These are phyloP conservation scores for Zymoseptoria passerinii DNA, from an alignment of 2,329 filamentous ascomycete genomes.

Conservation along the genomic window DNA sequence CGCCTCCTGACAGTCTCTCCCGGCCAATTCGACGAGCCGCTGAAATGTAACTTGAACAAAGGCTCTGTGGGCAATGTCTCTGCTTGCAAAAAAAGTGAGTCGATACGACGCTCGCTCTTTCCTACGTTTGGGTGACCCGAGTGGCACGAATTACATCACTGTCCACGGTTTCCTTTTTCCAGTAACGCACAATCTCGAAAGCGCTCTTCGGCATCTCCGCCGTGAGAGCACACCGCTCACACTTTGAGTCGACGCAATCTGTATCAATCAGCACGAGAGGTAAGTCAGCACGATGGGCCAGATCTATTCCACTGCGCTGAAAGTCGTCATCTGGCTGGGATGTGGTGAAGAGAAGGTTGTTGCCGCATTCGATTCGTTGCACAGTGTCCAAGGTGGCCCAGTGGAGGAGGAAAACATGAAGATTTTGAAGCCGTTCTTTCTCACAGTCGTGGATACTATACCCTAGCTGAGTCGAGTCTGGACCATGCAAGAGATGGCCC, in stretches of 20 bases:
- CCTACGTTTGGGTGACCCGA: neutral
- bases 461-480: neutral
- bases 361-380: too few species aligned
- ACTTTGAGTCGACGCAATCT: conserved; percentile 11
- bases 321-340: conserved; percentile 7
- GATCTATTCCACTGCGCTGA: conserved; percentile 4
- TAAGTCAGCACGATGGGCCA: conserved; percentile 7
- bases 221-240: neutral
- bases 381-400: too few species aligned
- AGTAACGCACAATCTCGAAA: neutral
- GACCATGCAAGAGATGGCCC: neutral
- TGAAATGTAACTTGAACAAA: neutral
- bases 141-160: neutral
- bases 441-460: neutral
- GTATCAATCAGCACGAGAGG: conserved; percentile 10
- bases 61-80: too few species aligned
- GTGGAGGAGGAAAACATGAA: too few species aligned
- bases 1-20: neutral
- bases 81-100: neutral
- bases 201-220: conserved; percentile 1
- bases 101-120: neutral
- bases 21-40: neutral
- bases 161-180: neutral
- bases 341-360: neutral
- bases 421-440: too few species aligned